Percentiles rank a stretch among this genome's conserved stretches.
Conservation (phyloP, 768 basidiomycete species). For the Cubamyces sp. region DNA sequence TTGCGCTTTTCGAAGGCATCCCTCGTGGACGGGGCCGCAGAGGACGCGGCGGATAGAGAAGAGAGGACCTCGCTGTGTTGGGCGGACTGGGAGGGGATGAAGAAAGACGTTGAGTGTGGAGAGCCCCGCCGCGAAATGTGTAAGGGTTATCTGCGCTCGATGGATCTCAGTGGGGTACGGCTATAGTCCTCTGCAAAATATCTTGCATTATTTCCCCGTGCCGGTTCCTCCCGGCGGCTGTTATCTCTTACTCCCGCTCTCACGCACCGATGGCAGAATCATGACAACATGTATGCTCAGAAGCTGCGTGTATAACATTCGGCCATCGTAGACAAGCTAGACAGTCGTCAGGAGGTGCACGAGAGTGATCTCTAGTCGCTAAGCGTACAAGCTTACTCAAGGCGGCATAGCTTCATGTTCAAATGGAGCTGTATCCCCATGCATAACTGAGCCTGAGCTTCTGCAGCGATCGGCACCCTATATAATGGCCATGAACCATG, state of each 20-base stretch:
- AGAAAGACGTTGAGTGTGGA: constrained; percentile 8
- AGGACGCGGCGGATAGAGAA: constrained; percentile 31
- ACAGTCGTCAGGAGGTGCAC: too few species aligned
- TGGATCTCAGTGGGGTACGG: constrained; percentile 1
- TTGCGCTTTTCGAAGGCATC: constrained; percentile 67
- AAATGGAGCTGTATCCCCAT: background rate
- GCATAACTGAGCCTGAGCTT: background rate
- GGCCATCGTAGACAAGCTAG: too few species aligned
- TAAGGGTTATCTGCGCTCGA: constrained; percentile 8
- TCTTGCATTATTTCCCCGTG: background rate
- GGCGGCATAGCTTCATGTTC: background rate
- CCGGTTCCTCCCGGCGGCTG: constrained; percentile 21
- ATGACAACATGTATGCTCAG: background rate
- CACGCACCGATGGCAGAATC: background rate
- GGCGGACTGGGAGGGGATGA: background rate
- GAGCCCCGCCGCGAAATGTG: background rate
- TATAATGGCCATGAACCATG: background rate
- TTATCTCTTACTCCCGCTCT: background rate
- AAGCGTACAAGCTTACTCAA: too few species aligned
- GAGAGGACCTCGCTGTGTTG: constrained; percentile 14
- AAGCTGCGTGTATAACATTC: too few species aligned
- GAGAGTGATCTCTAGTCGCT: too few species aligned
- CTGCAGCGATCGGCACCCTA: constrained; percentile 3
- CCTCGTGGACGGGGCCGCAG: constrained; percentile 67
- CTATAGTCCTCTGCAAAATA: constrained; percentile 3